phyloP scores from a whole-genome alignment of 768 basidiomycete genomes.

The Pleurotus sapidus region DNA sequence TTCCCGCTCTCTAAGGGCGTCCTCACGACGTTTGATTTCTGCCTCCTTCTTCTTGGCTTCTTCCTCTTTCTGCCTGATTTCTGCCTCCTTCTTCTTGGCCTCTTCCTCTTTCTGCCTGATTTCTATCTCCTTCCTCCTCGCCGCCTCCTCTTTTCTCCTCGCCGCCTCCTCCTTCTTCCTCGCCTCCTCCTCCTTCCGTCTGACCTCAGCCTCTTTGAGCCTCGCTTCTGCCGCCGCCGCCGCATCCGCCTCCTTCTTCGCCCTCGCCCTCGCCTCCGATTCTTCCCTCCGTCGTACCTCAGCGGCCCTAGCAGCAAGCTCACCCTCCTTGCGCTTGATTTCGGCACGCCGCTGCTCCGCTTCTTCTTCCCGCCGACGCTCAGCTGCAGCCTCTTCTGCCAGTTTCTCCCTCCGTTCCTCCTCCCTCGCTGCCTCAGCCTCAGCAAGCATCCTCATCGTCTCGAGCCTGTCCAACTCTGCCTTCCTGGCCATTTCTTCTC shows the following conservation, averaged over 20 bases:
- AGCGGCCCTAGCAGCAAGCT: conserved; percentile 1
- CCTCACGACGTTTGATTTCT: conserved; percentile 20
- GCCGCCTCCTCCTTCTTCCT: no score
- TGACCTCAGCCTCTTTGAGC: conserved; percentile 18
- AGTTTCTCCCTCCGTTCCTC: conserved; percentile 10
- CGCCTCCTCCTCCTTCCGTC: conserved; percentile 18
- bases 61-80: conserved; percentile 21
- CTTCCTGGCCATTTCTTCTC: conserved; percentile 8
- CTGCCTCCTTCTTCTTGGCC: conserved; percentile 18
- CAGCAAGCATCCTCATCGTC: conserved; percentile 15
- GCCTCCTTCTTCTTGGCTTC: conserved; percentile 25
- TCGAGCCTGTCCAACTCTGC: conserved; percentile 14
- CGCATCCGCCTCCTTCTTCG: neutral
- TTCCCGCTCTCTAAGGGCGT: conserved; percentile 29
- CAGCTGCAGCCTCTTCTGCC: conserved; percentile 13
- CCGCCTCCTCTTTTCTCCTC: conserved; percentile 26
- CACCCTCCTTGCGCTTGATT: conserved; percentile 1
- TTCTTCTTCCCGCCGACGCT: conserved; percentile 18
- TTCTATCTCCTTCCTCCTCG: conserved; percentile 24
- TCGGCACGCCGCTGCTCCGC: neutral
- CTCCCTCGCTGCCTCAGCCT: conserved; percentile 8
- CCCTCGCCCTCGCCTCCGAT: neutral
- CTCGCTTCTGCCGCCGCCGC: conserved; percentile 4
- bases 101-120: conserved; percentile 16
- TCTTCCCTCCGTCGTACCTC: conserved; percentile 2